Evolutionary conservation across 768 basidiomycete species (phyloP), one percentile per base, ranked within the genome.

Genomic region (Mycena kentingensis): DNA sequence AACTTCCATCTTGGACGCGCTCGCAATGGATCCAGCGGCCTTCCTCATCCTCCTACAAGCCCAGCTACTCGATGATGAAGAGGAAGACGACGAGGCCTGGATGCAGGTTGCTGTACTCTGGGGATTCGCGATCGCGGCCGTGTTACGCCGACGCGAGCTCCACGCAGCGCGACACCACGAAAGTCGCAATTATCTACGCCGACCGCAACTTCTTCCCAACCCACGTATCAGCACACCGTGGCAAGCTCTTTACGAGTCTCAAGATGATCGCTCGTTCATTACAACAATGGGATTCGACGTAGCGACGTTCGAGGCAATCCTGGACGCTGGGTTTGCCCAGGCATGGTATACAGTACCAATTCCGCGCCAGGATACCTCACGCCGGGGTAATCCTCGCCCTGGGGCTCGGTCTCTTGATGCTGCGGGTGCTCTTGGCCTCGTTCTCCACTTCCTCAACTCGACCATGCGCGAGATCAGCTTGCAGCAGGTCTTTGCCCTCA

Each of bases 401-500:
- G 52, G 50, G 0, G 8, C 55, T 0, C 60, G 65, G 1, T 77
- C 74, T 1, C 61, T 78, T 5, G 67, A 74, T 68, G 75, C 67
- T 11, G 61, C 58, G 13, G 69, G 73, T 13, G 71, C 61, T 0
- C 62, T 74, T 7, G 70, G 72, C 2, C 67, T 73, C 5, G 27
- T 60, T 0, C 58, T 73, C 2, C 70, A 73, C 34, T 72, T 61
- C 19, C 58, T 73, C 8, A 56, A 52, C 31, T 73, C 71, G 0
- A 60, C 67, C 2, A 71, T 73, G 65, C 58, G 38, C 1, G 65
- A 73, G 19, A 58, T 59, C 10, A 63, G 58, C 16, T 54, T 73
- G 6, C 66, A 70, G 37, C 66, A 71, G 37, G 71, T 74, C 7
- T 73, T 74, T 51, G 67, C 69, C 0, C 48, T 74, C 10, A 62